These are phyloP conservation scores for Meyerozyma sp. DNA, from an alignment of 1,139 yeast species.

Conservation along the genomic window DNA sequence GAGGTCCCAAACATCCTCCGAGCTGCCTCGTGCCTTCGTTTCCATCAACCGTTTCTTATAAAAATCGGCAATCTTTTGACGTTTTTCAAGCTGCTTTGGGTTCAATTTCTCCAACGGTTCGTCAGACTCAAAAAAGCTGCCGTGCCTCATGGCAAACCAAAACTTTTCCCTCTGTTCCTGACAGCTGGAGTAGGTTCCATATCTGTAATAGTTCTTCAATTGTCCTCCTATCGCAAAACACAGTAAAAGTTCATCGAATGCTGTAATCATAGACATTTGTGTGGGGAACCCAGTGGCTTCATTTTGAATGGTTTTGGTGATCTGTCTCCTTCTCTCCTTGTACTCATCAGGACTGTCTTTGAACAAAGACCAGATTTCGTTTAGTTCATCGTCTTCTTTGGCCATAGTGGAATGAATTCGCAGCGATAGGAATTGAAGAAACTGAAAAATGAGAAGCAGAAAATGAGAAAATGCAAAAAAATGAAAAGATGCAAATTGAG, in stretches of 20 bases:
- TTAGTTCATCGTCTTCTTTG: slow-evolving; percentile 24
- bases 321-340: slow-evolving; percentile 25
- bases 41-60: slow-evolving; percentile 60
- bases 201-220: slow-evolving; percentile 71
- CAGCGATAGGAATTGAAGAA: neutral
- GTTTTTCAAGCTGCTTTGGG: slow-evolving; percentile 42
- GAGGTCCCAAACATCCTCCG: slow-evolving; percentile 79
- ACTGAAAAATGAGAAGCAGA: neutral
- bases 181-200: slow-evolving; percentile 73
- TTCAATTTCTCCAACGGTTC: slow-evolving; percentile 33
- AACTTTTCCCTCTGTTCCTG: slow-evolving; percentile 65
- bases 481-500: no score
- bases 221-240: slow-evolving; percentile 93
- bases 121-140: slow-evolving; percentile 19
- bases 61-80: slow-evolving; percentile 59
- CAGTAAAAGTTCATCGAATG: slow-evolving; percentile 77
- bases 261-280: slow-evolving; percentile 49
- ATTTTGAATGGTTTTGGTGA: slow-evolving; percentile 20
- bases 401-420: neutral
- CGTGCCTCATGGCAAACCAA: slow-evolving; percentile 72
- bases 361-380: slow-evolving; percentile 30
- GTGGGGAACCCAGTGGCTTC: slow-evolving; percentile 28
- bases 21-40: slow-evolving; percentile 59
- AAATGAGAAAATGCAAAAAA: no score
- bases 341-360: slow-evolving; percentile 31